Evolutionary conservation across 495 filamentous ascomycete genomes (phyloP), one percentile per base, ranked within the genome.

Genomic region (Penicillium silybi): DNA sequence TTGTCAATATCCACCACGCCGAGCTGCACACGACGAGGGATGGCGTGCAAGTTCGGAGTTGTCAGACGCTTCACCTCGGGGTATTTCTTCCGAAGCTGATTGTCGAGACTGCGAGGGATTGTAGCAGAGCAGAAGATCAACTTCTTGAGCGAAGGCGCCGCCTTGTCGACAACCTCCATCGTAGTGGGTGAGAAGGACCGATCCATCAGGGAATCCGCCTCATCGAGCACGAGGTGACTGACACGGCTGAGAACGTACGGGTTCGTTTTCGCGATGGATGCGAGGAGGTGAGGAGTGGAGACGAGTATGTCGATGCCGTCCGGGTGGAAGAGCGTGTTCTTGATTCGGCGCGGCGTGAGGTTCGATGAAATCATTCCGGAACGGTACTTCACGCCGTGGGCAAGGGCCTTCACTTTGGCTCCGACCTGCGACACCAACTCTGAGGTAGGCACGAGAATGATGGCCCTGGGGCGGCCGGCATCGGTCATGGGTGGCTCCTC

Each of bases 61-160:
- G 91, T 90, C 52, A 98, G 82, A 41, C 95, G 84, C 25, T 72
- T 67, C 65, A 97, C 87, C 57, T 87, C 77, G 7, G 93, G 92
- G 70, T 90, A 97, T 45, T 83, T 81, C 47, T 84, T 82, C 42
- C 79, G 80, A n/a, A 97, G 79, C 62, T 86, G 88, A 45, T 76
- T 82, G 67, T 98, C 92, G 4, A 98, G 80, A 60, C 87, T 86
- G 48, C 84, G 82, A 2, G 93, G 93, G 54, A 98, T 97, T 11
- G 93, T 98, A 52, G 93, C 93, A 3, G 93, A 97, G 75, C 93
- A 97, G 50, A 97, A 82, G 19, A 98, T 81, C n/a, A 97, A 78
- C 62, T 96, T 90, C 52, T 87, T 81, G 8, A 97, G 76, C 0
- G 88, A 90, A 2, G 90, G 86, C 2, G 82, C 76, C 3, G 80